These are phyloP conservation scores for Coemansia sp. DNA, from an alignment of 192 early-diverging fungal genomes.

Conservation along the genomic window DNA sequence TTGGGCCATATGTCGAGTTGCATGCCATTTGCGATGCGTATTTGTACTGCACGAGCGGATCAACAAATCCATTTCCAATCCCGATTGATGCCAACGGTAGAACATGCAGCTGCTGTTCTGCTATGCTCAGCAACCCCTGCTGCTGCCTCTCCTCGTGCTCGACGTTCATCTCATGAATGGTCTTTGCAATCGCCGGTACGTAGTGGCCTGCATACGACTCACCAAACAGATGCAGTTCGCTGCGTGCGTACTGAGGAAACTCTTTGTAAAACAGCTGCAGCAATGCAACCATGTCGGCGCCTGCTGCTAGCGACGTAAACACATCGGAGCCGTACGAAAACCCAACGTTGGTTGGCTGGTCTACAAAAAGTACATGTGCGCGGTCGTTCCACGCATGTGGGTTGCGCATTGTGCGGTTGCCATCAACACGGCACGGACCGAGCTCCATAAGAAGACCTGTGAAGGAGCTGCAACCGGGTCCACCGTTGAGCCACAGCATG, in stretches of 20 bases:
- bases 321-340: conserved; percentile 78
- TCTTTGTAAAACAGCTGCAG: conserved; percentile 83
- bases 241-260: conserved; percentile 68
- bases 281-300: conserved; percentile 79
- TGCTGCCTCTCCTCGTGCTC: not conserved
- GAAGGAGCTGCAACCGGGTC: conserved; percentile 78
- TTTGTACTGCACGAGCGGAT: conserved; percentile 77
- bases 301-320: conserved; percentile 66
- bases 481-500: conserved; percentile 75
- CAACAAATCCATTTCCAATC: conserved; percentile 88
- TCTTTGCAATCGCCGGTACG: conserved; percentile 83
- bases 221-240: conserved; percentile 83
- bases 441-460: conserved; percentile 71
- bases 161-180: conserved; percentile 69
- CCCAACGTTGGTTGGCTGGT: conserved; percentile 86
- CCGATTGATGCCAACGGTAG: conserved; percentile 64
- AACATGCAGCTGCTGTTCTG: not conserved
- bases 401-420: conserved; percentile 69
- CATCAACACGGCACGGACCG: conserved; percentile 83
- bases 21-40: conserved; percentile 74
- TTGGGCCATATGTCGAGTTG: conserved; percentile 67
- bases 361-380: conserved; percentile 75
- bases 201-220: conserved; percentile 88
- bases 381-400: conserved; percentile 86
- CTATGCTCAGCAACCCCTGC: conserved; percentile 26